A percentile compares a stretch with the other conserved stretches of the same genome.
Conservation (phyloP, 805 yeast genomes). For the Kodamaea fukazawae region DNA sequence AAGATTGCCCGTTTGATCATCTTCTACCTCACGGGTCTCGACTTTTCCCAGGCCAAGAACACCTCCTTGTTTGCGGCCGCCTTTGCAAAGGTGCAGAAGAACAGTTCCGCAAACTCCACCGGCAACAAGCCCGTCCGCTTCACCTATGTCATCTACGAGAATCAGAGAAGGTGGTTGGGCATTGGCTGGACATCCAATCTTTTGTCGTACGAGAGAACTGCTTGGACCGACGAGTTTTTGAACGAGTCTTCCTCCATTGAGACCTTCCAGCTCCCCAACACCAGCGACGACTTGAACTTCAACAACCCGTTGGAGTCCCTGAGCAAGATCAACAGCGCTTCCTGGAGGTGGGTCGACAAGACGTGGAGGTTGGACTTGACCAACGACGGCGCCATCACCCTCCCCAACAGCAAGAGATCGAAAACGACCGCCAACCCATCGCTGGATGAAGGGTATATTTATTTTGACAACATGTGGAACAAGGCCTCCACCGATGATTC, state of each 20-base stretch:
- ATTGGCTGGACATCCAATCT: constrained; percentile 96
- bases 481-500: constrained; percentile 85
- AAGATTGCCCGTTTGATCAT: constrained; percentile 64
- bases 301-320: constrained; percentile 26
- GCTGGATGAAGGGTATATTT: constrained; percentile 81
- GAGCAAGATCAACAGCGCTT: constrained; percentile 57
- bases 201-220: constrained; percentile 86
- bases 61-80: constrained; percentile 54
- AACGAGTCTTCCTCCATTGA: constrained; percentile 82
- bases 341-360: constrained; percentile 94
- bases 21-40: constrained; percentile 85
- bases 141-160: constrained; percentile 89
- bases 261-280: constrained; percentile 75
- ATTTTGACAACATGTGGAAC: constrained; percentile 92
- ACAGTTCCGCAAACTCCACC: constrained; percentile 22
- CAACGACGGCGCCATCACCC: constrained; percentile 79
- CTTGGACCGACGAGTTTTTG: constrained; percentile 96
- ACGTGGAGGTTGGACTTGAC: constrained; percentile 89
- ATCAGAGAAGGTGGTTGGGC: constrained; percentile 96
- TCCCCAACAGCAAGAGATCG: constrained; percentile 56
- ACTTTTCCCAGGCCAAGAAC: constrained; percentile 50
- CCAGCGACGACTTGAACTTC: constrained; percentile 36
- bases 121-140: constrained; percentile 60
- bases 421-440: constrained; percentile 67
- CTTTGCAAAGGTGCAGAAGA: constrained; percentile 49